A percentile compares a stretch with the other conserved stretches of the same genome.
phyloP scores from a whole-genome alignment of 139 green algal genomes.

The Micractinium sp. region DNA sequence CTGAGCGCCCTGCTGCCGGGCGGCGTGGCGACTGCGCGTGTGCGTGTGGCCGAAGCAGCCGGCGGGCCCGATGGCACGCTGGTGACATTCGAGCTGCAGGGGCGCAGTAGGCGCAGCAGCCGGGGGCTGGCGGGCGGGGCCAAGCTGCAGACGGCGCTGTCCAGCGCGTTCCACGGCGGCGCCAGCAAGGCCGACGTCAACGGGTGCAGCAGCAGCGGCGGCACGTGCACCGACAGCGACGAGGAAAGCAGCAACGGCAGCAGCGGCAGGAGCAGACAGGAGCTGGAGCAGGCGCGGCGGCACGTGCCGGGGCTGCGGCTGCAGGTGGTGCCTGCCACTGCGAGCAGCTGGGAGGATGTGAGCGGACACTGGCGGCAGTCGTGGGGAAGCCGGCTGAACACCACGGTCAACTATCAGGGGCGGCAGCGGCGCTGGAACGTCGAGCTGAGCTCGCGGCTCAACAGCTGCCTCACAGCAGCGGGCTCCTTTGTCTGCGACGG shows the following conservation, averaged over 20 bases:
- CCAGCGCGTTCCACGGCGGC: background rate
- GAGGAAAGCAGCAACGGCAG: background rate
- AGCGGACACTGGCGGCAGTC: conserved; percentile 24
- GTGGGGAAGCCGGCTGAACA: conserved; percentile 16
- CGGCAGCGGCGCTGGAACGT: conserved; percentile 22
- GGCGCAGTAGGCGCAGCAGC: background rate
- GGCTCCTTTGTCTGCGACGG: conserved; percentile 2
- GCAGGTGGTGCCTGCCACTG: background rate
- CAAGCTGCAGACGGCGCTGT: background rate
- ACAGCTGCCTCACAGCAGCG: background rate
- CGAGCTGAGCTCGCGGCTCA: background rate
- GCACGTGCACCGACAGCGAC: conserved; percentile 9
- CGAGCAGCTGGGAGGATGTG: conserved; percentile 7
- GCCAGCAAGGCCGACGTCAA: background rate
- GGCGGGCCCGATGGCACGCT: background rate
- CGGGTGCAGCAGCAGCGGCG: background rate
- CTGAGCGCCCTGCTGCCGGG: conserved; percentile 6
- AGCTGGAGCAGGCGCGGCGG: background rate
- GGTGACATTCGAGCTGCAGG: background rate
- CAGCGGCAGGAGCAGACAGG: background rate
- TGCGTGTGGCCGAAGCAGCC: background rate
- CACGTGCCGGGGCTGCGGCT: conserved; percentile 9
- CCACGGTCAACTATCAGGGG: background rate
- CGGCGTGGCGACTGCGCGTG: background rate
- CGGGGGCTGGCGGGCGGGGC: conserved; percentile 10